A percentile compares a stretch with the other conserved stretches of the same genome.
These are phyloP conservation scores for Cicer arietinum DNA, from an alignment of 306 rosid species.

Conservation along the genomic window DNA sequence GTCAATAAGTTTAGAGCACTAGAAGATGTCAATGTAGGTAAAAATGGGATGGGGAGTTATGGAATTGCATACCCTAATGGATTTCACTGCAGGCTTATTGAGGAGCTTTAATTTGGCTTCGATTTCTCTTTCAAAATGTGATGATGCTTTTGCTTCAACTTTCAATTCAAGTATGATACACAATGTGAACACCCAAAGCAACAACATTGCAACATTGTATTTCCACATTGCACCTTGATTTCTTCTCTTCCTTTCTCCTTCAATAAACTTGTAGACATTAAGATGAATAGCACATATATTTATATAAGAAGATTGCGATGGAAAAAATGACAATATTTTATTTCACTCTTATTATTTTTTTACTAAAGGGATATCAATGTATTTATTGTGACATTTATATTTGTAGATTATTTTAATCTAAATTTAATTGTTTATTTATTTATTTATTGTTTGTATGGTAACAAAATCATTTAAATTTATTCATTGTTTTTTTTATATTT, in stretches of 20 bases:
- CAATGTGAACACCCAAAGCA: slow-evolving; percentile 29
- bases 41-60: not conserved
- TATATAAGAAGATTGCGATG: not conserved
- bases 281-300: not conserved
- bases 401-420: no score
- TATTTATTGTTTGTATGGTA: no score
- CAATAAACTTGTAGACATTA: not conserved
- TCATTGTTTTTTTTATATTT: no score
- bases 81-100: slow-evolving; percentile 58
- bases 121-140: slow-evolving; percentile 28
- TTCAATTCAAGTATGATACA: not conserved
- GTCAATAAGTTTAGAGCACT: no score
- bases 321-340: not conserved
- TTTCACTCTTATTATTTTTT: no score
- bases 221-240: slow-evolving; percentile 38
- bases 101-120: slow-evolving; percentile 54
- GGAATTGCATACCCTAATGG: slow-evolving; percentile 49
- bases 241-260: not conserved
- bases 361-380: no score
- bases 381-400: no score
- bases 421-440: no score
- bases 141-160: slow-evolving; percentile 23
- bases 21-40: no score
- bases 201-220: slow-evolving; percentile 9
- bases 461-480: no score